phyloP scores from a whole-genome alignment of 805 yeast genomes.

The Starmerella potacharoeniae region DNA sequence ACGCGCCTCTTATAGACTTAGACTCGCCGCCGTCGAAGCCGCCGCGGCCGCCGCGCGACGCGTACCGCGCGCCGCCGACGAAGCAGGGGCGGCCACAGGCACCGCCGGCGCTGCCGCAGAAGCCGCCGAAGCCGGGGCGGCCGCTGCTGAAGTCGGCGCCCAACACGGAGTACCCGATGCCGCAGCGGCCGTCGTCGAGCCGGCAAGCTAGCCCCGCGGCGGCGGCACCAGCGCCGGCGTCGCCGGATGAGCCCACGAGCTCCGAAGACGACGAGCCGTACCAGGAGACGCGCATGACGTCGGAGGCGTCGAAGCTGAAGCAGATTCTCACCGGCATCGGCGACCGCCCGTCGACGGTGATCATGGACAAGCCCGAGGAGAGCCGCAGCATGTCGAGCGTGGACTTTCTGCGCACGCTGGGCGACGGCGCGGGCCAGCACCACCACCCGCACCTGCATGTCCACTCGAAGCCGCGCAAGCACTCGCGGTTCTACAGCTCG shows the following conservation, averaged over 20 bases:
- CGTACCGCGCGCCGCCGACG: background rate
- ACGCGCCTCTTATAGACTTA: conserved; percentile 1
- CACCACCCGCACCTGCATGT: conserved; percentile 4
- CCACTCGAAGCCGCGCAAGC: background rate
- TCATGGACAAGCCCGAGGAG: conserved; percentile 22
- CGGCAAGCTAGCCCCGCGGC: background rate
- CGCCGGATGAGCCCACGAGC: background rate
- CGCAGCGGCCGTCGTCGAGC: conserved; percentile 2
- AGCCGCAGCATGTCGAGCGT: conserved; percentile 28
- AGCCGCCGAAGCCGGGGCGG: background rate
- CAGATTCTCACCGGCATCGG: conserved; percentile 29
- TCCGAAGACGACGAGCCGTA: conserved; percentile 6
- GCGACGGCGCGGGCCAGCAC: conserved; percentile 17
- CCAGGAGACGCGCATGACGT: conserved; percentile 3
- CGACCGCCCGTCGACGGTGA: conserved; percentile 27
- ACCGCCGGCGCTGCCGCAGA: conserved; percentile 1
- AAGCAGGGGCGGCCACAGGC: background rate
- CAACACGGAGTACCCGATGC: background rate
- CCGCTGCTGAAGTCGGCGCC: background rate
- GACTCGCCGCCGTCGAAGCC: conserved; percentile 2
- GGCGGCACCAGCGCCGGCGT: background rate
- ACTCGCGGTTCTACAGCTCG: conserved; percentile 1
- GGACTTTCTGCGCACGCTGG: conserved; percentile 29
- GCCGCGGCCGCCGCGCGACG: background rate
- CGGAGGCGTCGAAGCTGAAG: conserved; percentile 23